A percentile compares a stretch with the other conserved stretches of the same genome.
Evolutionary conservation across 139 green algal genomes (phyloP).

Genomic region (Ostreobium quekettii): DNA sequence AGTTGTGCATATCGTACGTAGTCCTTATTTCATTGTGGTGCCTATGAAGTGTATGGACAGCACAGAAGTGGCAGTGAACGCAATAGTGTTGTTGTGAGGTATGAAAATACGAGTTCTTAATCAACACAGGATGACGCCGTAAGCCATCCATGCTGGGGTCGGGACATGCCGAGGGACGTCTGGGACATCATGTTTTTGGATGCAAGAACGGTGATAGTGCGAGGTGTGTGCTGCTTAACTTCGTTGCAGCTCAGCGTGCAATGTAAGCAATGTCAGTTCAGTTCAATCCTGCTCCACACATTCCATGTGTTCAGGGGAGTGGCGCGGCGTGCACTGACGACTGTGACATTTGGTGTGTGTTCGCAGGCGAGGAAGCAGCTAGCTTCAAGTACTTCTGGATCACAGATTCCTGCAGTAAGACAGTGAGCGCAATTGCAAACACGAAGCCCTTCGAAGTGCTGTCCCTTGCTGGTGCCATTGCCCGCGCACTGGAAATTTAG

Average conservation of each 20-base stretch:
- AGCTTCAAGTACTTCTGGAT: slow-evolving; percentile 95
- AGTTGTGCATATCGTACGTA: too few species aligned
- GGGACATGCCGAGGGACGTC: too few species aligned
- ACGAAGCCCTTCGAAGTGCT: slow-evolving; percentile 85
- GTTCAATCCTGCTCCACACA: background rate
- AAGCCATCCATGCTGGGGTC: too few species aligned
- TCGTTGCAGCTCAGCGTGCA: background rate
- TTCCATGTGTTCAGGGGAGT: background rate
- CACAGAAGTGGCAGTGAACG: too few species aligned
- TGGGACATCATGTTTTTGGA: too few species aligned
- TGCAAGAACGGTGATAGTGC: background rate
- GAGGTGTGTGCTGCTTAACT: background rate
- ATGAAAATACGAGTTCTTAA: too few species aligned
- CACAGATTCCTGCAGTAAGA: slow-evolving; percentile 85
- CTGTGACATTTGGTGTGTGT: background rate
- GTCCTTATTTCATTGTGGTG: too few species aligned
- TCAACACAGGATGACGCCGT: too few species aligned
- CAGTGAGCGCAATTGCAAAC: slow-evolving; percentile 53
- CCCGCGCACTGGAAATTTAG: slow-evolving; percentile 83
- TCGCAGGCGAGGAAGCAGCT: slow-evolving; percentile 21
- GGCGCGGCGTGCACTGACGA: background rate
- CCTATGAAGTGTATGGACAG: too few species aligned
- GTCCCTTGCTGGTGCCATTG: slow-evolving; percentile 77
- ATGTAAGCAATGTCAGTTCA: background rate
- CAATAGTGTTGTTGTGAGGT: too few species aligned